phyloP scores from a whole-genome alignment of 2,329 filamentous ascomycete species.

The Fusarium bulbicola region DNA sequence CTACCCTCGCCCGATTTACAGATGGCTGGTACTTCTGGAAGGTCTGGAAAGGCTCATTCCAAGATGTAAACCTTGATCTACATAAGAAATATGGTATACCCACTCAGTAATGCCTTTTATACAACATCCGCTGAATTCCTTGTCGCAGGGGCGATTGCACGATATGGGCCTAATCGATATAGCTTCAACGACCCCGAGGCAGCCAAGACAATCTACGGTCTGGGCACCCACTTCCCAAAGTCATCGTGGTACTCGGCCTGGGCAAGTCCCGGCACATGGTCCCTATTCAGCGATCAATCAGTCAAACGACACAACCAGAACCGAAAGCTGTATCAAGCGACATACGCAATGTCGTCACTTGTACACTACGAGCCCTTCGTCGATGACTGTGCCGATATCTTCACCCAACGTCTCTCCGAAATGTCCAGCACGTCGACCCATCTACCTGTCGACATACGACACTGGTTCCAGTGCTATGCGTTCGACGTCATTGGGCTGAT shows the following conservation, averaged over 20 bases:
- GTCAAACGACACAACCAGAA: not conserved
- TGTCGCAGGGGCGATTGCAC: not conserved
- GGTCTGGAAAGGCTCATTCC: slow-evolving; percentile 7
- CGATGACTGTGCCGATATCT: slow-evolving; percentile 19
- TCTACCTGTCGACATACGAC: not conserved
- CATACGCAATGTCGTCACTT: slow-evolving; percentile 27
- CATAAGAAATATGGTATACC: slow-evolving; percentile 1
- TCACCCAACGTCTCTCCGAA: slow-evolving; percentile 1
- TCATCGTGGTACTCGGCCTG: slow-evolving; percentile 18
- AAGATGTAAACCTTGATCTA: not conserved
- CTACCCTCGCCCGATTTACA: not conserved
- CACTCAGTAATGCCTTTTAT: rapidly evolving
- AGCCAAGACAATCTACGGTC: slow-evolving; percentile 19
- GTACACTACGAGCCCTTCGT: slow-evolving; percentile 23
- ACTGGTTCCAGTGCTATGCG: slow-evolving; percentile 32
- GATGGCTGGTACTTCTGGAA: slow-evolving; percentile 16
- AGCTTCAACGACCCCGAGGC: slow-evolving; percentile 14
- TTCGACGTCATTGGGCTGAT: slow-evolving; percentile 29
- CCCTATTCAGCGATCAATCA: slow-evolving; percentile 10
- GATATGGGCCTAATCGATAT: slow-evolving; percentile 14
- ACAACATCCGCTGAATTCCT: not conserved
- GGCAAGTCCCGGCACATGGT: not conserved
- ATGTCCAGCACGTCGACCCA: not conserved
- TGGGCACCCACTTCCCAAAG: slow-evolving; percentile 15
- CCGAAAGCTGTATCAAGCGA: slow-evolving; percentile 19